Evolutionary conservation across 768 basidiomycete species (phyloP), one percentile per base, ranked within the genome.

Genomic region (Naganishia vishniacii): DNA sequence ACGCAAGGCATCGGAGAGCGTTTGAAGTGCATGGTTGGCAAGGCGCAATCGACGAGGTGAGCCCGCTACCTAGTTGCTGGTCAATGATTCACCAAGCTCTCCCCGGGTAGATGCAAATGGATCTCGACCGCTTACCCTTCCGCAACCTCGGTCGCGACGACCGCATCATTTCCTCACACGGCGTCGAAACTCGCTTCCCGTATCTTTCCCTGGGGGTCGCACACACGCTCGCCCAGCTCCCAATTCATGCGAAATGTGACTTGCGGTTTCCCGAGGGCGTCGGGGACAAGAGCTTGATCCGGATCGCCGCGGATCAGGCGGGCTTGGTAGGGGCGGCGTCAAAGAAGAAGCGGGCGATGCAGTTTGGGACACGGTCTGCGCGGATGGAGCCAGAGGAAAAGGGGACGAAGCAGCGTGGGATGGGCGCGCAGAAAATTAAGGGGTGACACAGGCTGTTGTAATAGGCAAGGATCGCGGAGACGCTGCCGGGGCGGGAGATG

Each of bases 61-160:
- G 76, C 18, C 31, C 46, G 31, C 18, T 51, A 18, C 9, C n/a
- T n/a, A n/a, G n/a, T n/a, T n/a, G n/a, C n/a, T n/a, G n/a, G n/a
- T n/a, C n/a, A n/a, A n/a, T n/a, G n/a, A n/a, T n/a, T n/a, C n/a
- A n/a, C n/a, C n/a, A n/a, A n/a, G n/a, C n/a, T n/a, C 20, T 40
- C 25, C 20, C 42, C 4, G n/a, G 8, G 16, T 71, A 97, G 90
- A 83, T 97, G 20, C 91, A 97, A 75, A 82, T 90, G 59, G 89
- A 97, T 70, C 82, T 95, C 32, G 84, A 87, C 72, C 86, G 91
- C 23, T 86, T 97, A 66, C 90, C 92, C 0, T 84, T 81, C 3
- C 83, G 95, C 48, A 99, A 99, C 74, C 80, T 98, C 13, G 93
- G 93, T 15, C 82, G 95, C 66, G 94, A 99, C 76, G 95, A 99